Percentiles rank a stretch among this genome's conserved stretches.
These are phyloP conservation scores for Litsea cubeba DNA, from an alignment of 164 flowering plant species.

Conservation along the genomic window DNA sequence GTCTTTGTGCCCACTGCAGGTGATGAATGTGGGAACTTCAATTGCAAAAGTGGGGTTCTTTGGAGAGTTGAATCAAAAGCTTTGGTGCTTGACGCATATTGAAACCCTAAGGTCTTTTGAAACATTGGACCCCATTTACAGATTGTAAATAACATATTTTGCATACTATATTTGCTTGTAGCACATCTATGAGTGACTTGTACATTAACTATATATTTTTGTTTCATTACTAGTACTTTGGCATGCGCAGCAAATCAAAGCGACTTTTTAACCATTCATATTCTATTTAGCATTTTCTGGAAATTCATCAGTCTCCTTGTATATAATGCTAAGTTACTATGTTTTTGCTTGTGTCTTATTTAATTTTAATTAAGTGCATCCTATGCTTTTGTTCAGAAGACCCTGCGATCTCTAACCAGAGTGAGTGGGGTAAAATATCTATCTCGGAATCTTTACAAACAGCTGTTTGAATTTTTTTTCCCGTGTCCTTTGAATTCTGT, in stretches of 20 bases:
- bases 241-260: neutral
- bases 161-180: neutral
- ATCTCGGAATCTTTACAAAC: too few relatives aligned
- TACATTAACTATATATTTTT: neutral
- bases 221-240: neutral
- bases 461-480: too few relatives aligned
- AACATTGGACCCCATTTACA: neutral
- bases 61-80: conserved; percentile 59
- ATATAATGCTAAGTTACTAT: neutral
- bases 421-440: too few relatives aligned
- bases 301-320: neutral
- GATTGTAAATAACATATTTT: neutral
- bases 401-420: neutral
- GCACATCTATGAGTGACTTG: neutral
- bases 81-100: conserved; percentile 90
- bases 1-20: conserved; percentile 39
- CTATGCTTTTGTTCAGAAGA: neutral
- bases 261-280: neutral
- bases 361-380: neutral
- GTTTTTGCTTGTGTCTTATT: neutral
- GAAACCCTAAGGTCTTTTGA: conserved; percentile 73
- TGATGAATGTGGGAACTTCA: conserved; percentile 89
- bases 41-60: conserved; percentile 79
- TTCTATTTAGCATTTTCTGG: neutral
- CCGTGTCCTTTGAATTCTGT: neutral